Conservation (phyloP, 177 flowering plant species). For the Telopea speciosissima region DNA sequence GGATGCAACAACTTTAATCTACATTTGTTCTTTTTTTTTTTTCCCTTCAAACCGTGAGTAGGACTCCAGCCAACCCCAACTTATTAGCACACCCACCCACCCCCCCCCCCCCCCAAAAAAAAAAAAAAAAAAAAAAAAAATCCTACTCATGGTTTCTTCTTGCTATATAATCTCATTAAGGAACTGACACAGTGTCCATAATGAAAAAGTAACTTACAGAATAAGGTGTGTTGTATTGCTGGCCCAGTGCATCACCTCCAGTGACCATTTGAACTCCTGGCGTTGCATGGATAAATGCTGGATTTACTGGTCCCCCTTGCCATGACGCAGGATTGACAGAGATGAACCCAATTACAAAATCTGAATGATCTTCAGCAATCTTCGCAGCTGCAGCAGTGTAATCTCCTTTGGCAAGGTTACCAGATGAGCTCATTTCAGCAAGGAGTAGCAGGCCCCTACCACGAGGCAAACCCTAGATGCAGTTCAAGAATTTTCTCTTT, state of each 20-base stretch:
- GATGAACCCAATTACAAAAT: constrained; percentile 96
- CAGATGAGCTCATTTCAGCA: constrained; percentile 99
- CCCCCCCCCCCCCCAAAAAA: not conserved
- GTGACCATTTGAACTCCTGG: constrained; percentile 57
- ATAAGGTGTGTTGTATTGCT: constrained; percentile 89
- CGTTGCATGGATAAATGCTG: constrained; percentile 70
- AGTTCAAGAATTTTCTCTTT: not conserved
- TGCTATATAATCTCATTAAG: too few relatives aligned
- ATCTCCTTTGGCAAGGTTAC: constrained; percentile 90
- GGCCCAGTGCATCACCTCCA: constrained; percentile 92
- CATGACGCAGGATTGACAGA: constrained; percentile 97
- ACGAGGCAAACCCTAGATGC: constrained; percentile 67
- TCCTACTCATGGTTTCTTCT: not conserved
- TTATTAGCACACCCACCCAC: too few relatives aligned
- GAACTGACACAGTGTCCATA: too few relatives aligned
- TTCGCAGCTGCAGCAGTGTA: constrained; percentile 90
- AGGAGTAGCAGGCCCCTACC: constrained; percentile 86
- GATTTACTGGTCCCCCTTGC: constrained; percentile 65
- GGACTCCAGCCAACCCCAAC: too few relatives aligned
- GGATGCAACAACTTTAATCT: not conserved
- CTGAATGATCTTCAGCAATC: constrained; percentile 85
- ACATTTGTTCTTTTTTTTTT: not conserved
- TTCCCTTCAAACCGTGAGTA: too few relatives aligned
- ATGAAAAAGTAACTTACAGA: constrained; percentile 55
- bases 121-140: not conserved